Evolutionary conservation across 805 yeast genomes (phyloP), one percentile per base, ranked within the genome.

Genomic region (Isabelozyma gotoi): DNA sequence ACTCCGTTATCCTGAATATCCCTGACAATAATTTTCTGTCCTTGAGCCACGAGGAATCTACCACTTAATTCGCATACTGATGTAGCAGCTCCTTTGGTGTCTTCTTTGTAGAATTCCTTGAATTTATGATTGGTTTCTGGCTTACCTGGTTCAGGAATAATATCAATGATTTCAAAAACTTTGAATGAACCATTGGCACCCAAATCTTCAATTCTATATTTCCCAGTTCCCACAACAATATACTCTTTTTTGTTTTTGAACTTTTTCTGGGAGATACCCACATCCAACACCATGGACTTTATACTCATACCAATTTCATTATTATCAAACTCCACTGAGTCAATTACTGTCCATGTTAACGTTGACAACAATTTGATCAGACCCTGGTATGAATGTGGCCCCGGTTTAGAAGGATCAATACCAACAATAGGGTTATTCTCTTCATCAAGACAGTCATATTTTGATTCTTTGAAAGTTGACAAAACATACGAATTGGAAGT

Each of bases 1-100:
- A 89, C 88, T 42, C 88, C 86, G 60, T 88, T 94, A 54, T 87
- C 95, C 56, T 87, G 91, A 38, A 90, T 73, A 59, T 87, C 92
- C 56, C 97, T 75, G 2, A 91, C 83, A 51, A 92, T 70, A 21
- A 80, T 62, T 53, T 85, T 86, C 62, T 88, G 96, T 4, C 97
- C 97, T 62, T 92, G 98, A 3, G 90, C 80, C 2, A 84, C 82
- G 34, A 90, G 73, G 45, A 92, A 80, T 48, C 96, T 71, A 3
- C 97, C 97, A 63, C 91, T 81, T 8, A 91, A 75, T 41, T 84
- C 94, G 56, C 85, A 80, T 1, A 89, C 73, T 2, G 87, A 73
- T 1, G 94, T 81, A 0, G 85, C 92, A 1, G 96, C 89, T 14
- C 97, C 97, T 53, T 85, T 81, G 1, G 88, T 80, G 20, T 78